Evolutionary conservation across 2,329 filamentous ascomycete species (phyloP).

Genomic region (Colletotrichum orbiculare): DNA sequence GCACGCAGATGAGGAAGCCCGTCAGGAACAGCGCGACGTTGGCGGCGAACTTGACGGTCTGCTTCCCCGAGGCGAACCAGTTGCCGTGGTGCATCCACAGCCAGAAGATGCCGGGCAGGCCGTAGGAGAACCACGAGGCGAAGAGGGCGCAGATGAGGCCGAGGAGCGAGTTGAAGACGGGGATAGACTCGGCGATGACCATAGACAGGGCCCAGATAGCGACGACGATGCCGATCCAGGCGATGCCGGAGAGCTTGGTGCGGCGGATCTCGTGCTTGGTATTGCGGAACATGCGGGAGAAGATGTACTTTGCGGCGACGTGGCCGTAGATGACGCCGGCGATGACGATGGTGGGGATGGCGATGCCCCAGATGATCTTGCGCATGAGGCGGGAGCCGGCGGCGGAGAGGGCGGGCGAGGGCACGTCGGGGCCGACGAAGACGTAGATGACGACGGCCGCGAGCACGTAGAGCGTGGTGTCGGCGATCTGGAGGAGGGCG

Average conservation of each 20-base stretch:
- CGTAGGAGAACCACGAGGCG: constrained; percentile 74
- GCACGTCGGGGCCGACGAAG: constrained; percentile 70
- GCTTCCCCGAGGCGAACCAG: constrained; percentile 49
- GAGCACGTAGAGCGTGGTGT: constrained; percentile 71
- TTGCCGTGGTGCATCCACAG: constrained; percentile 58
- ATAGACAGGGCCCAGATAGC: constrained; percentile 70
- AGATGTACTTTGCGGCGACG: constrained; percentile 74
- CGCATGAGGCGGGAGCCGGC: constrained; percentile 62
- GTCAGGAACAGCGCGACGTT: constrained; percentile 48
- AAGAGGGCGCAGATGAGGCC: constrained; percentile 72
- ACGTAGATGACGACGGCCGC: constrained; percentile 75
- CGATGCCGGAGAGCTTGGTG: constrained; percentile 60
- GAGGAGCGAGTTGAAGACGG: constrained; percentile 74
- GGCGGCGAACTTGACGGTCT: constrained; percentile 44
- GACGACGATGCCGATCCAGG: constrained; percentile 69
- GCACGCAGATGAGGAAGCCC: constrained; percentile 49
- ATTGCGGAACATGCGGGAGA: constrained; percentile 70
- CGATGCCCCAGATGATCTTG: constrained; percentile 76
- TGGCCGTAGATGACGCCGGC: constrained; percentile 78
- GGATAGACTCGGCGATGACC: constrained; percentile 76
- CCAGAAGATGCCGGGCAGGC: constrained; percentile 60
- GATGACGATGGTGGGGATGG: constrained; percentile 76
- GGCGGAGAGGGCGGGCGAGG: constrained; percentile 74
- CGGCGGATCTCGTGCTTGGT: constrained; percentile 65
- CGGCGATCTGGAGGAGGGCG: constrained; percentile 63